Evolutionary conservation across 345 rosid genomes (phyloP), one percentile per base, ranked within the genome.

Genomic region (Citrus medica): DNA sequence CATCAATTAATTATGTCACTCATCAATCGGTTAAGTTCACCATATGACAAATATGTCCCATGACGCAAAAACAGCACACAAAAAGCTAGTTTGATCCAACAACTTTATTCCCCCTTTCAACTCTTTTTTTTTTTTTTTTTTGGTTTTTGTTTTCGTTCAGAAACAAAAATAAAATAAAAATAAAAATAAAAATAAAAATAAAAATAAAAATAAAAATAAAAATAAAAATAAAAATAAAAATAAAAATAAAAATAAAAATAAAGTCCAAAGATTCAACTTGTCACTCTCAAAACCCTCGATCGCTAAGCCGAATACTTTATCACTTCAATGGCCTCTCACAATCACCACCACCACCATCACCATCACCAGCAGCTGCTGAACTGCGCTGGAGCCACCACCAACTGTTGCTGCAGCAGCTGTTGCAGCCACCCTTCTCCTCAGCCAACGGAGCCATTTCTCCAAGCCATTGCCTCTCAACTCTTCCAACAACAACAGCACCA

Each of bases 321-420:
- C 68, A 62, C 76, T 65, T 74, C 78, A 71, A 90, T 94, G 98
- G 93, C 92, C 10, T 83, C 85, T 37, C 86, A 80, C 80, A 82
- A 85, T 74, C 88, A 80, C 81, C 84, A 56, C 71, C 78, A 66
- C 46, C 3, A 85, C 71, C 78, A 66, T 74, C 84, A 58, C 33
- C 42, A 13, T 74, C 74, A 63, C 71, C 69, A 35, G 27, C 69
- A 19, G 42, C 69, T 19, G 46, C 25, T 33, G 33, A 79, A 73
- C 74, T 21, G 82, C 77, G 46, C 82, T 60, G n/a, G 61, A 6
- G 6, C 38, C n/a, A 9, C 33, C 59, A 24, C 78, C 69, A 27
- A 69, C 51, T 64, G 70, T 48, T 68, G 83, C 83, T 84, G 82
- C 80, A 83, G 80, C 82, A 42, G 48, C 78, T 58, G 80, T 80